A percentile compares a stretch with the other conserved stretches of the same genome.
Conservation (phyloP, 2,329 filamentous ascomycete genomes). For the Meredithiella fracta region DNA sequence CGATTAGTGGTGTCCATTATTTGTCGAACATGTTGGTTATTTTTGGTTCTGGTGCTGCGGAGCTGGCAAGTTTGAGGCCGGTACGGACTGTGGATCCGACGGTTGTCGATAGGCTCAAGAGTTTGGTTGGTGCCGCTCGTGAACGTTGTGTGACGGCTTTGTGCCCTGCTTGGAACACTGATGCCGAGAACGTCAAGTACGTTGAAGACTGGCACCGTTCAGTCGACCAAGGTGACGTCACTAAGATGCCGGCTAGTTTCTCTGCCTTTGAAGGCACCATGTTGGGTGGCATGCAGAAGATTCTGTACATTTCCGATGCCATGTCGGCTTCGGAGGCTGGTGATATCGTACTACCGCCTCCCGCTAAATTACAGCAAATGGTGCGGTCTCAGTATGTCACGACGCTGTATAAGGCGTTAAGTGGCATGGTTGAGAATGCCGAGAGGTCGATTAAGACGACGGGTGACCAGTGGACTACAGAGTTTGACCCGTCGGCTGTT, state of each 20-base stretch:
- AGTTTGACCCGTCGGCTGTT: constrained; percentile 22
- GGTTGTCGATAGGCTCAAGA: constrained; percentile 55
- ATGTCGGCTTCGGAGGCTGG: constrained; percentile 55
- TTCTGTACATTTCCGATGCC: constrained; percentile 80
- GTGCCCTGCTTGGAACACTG: constrained; percentile 81
- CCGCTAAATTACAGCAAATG: constrained; percentile 75
- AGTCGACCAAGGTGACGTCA: constrained; percentile 67
- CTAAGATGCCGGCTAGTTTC: constrained; percentile 78
- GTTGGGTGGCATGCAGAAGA: constrained; percentile 79
- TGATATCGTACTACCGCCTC: constrained; percentile 70
- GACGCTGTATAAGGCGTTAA: constrained; percentile 83
- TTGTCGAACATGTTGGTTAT: constrained; percentile 66
- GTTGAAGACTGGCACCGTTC: constrained; percentile 88
- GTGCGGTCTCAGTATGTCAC: constrained; percentile 84
- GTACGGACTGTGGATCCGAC: constrained; percentile 39
- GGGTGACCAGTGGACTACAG: constrained; percentile 44
- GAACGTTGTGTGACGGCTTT: constrained; percentile 76
- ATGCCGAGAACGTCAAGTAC: constrained; percentile 81
- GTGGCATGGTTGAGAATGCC: constrained; percentile 93
- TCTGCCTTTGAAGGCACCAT: constrained; percentile 70
- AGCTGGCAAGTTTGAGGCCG: constrained; percentile 61
- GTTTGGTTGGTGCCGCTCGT: constrained; percentile 59
- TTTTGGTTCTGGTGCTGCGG: constrained; percentile 72
- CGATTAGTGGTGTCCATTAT: constrained; percentile 80
- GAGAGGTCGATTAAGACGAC: constrained; percentile 53